Conservation (phyloP, 2,329 filamentous ascomycete species). For the Neofusicoccum cordaticola region DNA sequence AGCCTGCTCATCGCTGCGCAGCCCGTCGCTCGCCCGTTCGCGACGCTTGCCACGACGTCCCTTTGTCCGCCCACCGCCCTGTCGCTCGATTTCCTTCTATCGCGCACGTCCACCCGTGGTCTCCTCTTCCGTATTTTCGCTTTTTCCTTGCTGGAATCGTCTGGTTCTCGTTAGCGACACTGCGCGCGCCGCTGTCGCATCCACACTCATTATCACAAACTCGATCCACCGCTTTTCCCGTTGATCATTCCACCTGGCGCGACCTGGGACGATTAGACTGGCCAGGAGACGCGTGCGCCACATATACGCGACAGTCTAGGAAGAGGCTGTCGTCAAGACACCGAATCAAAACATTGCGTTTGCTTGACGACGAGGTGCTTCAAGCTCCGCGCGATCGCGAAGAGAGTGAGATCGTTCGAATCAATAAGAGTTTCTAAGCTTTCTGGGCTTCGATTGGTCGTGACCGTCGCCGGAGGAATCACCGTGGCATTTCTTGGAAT, state of each 20-base stretch:
- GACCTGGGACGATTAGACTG: background rate
- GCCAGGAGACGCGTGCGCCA: conserved; percentile 4
- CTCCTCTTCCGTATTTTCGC: background rate
- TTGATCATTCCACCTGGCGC: background rate
- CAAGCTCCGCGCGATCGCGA: background rate
- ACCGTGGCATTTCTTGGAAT: conserved; percentile 11
- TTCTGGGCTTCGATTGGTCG: conserved; percentile 7
- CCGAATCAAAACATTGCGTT: conserved; percentile 6
- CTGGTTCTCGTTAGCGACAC: background rate
- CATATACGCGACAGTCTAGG: background rate
- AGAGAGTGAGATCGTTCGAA: background rate
- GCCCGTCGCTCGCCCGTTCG: conserved; percentile 5
- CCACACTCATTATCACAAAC: conserved; percentile 14
- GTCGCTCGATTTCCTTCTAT: conserved; percentile 7
- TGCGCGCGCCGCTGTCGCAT: conserved; percentile 14
- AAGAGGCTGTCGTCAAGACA: background rate
- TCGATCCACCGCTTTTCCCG: conserved; percentile 8
- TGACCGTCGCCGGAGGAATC: background rate
- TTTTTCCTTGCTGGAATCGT: background rate
- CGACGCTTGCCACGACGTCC: conserved; percentile 1
- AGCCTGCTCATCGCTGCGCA: conserved; percentile 11
- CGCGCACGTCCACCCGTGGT: background rate
- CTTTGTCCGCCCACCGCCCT: background rate
- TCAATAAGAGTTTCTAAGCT: conserved; percentile 2
- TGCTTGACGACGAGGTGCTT: background rate